These are phyloP conservation scores for Chrysosporium queenslandicum DNA, from an alignment of 2,329 filamentous ascomycete species.

Conservation along the genomic window DNA sequence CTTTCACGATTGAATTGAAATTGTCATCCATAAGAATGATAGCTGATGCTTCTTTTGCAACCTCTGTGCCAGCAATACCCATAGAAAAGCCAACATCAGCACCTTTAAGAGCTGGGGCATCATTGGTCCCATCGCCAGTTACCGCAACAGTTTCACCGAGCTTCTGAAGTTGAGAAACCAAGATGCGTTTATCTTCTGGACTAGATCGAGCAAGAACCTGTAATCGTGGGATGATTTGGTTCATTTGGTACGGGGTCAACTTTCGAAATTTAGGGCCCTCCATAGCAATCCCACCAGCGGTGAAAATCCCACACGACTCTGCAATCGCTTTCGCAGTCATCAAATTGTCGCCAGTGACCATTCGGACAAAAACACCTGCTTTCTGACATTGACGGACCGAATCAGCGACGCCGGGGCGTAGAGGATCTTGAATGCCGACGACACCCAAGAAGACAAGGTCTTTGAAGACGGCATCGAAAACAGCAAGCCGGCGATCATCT, in stretches of 20 bases:
- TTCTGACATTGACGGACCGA: constrained; percentile 58
- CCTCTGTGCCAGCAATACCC: constrained; percentile 57
- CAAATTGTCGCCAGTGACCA: constrained; percentile 65
- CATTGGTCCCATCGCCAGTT: constrained; percentile 59
- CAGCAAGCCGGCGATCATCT: constrained; percentile 52
- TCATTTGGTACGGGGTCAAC: constrained; percentile 50
- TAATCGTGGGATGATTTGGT: constrained; percentile 48
- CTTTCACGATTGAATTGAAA: constrained; percentile 55
- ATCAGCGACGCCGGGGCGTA: constrained; percentile 56
- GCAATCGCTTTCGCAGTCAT: constrained; percentile 65
- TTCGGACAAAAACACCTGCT: constrained; percentile 61
- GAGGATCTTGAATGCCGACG: constrained; percentile 65
- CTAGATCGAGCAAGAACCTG: constrained; percentile 57
- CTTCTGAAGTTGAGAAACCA: constrained; percentile 51
- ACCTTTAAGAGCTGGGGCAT: constrained; percentile 55
- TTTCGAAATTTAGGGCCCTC: constrained; percentile 58
- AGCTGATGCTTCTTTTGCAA: constrained; percentile 57
- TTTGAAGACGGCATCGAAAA: constrained; percentile 58
- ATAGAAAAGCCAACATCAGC: constrained; percentile 60
- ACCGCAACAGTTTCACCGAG: constrained; percentile 53
- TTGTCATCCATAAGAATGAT: constrained; percentile 60
- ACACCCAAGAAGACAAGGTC: constrained; percentile 64
- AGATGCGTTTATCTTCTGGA: constrained; percentile 56
- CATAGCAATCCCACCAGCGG: constrained; percentile 52
- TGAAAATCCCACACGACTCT: constrained; percentile 59